phyloP scores from a whole-genome alignment of 371 early-diverging fungal species.

The Mucor racemosus region DNA sequence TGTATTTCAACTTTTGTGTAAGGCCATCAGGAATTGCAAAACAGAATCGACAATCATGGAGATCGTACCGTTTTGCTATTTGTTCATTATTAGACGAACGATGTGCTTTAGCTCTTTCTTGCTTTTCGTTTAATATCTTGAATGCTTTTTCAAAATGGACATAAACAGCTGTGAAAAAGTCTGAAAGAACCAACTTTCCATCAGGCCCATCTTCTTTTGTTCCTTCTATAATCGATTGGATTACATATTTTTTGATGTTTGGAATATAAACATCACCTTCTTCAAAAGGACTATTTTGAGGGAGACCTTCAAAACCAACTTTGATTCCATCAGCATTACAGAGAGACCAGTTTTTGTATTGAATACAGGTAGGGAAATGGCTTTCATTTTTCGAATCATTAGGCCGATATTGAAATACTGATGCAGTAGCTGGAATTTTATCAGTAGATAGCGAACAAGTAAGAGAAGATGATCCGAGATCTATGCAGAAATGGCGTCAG shows the following conservation, averaged over 20 bases:
- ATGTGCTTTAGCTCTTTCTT: not conserved
- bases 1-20: not conserved
- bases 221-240: not conserved
- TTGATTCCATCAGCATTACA: not conserved
- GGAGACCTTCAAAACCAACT: not conserved
- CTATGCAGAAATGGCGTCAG: conserved; percentile 4
- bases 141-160: not conserved
- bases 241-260: not conserved
- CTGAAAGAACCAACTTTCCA: not conserved
- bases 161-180: not conserved
- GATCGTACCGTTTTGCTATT: not conserved
- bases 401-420: not conserved
- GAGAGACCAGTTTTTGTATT: not conserved
- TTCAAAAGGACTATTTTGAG: not conserved
- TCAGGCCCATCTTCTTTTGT: not conserved
- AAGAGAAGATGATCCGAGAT: not conserved
- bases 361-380: not conserved
- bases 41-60: not conserved
- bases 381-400: not conserved
- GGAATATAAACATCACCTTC: not conserved
- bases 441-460: not conserved
- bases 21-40: not conserved
- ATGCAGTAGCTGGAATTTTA: not conserved
- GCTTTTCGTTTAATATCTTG: not conserved
- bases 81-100: not conserved